Evolutionary conservation across 352 stramenopile genomes (phyloP).

Genomic region (Globisporangium viniferum): DNA sequence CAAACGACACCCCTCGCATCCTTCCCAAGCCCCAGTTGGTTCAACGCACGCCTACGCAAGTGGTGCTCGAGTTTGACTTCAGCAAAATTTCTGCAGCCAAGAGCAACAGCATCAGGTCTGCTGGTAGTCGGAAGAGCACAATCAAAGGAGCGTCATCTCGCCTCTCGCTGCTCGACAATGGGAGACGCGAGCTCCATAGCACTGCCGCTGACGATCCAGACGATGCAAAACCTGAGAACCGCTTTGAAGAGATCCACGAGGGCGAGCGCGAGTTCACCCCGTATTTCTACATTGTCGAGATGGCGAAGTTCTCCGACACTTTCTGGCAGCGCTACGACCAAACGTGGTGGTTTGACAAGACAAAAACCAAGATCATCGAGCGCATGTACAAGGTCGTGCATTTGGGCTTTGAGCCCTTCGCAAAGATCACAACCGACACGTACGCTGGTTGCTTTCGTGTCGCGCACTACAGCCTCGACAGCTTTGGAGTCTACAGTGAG

Average conservation of each 20-base stretch:
- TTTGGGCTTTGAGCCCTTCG: conserved; percentile 35
- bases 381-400: conserved; percentile 66
- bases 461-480: conserved; percentile 53
- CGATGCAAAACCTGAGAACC: not conserved
- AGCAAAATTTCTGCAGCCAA: not conserved
- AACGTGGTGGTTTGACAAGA: conserved; percentile 84
- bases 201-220: not conserved
- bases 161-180: not conserved
- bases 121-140: not conserved
- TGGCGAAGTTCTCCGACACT: conserved; percentile 57
- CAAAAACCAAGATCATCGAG: conserved; percentile 52
- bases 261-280: conserved; percentile 34
- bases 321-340: conserved; percentile 77
- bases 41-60: conserved; percentile 20
- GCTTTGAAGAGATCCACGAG: conserved; percentile 32
- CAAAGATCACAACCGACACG: conserved; percentile 36
- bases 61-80: conserved; percentile 23
- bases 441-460: conserved; percentile 63
- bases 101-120: not conserved
- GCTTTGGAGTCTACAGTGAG: conserved; percentile 41
- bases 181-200: not conserved
- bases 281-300: conserved; percentile 65
- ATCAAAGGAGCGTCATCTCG: not conserved
- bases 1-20: conserved; percentile 16
- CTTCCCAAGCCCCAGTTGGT: conserved; percentile 17